phyloP scores from a whole-genome alignment of 148 eudicot species.

The Vaccinium vitisidaea region DNA sequence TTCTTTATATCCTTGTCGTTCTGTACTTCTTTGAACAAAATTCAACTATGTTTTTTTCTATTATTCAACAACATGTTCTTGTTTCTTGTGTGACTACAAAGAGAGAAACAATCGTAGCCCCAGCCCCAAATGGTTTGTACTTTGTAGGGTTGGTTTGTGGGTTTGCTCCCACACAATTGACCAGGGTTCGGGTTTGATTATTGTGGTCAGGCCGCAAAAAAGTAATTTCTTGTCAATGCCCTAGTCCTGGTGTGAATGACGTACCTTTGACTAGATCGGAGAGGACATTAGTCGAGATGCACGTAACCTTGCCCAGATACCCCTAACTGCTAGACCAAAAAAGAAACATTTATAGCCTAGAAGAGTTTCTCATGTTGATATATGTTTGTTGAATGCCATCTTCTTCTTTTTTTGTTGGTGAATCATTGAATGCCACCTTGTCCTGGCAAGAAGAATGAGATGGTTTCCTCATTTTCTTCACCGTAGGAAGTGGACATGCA shows the following conservation, averaged over 20 bases:
- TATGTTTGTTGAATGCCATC: neutral
- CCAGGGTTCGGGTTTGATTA: too few species aligned
- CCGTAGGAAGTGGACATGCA: neutral
- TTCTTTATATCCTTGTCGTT: neutral
- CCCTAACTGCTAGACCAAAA: too few species aligned
- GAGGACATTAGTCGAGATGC: too few species aligned
- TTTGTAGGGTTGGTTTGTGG: too few species aligned
- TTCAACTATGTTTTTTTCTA: neutral
- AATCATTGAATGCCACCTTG: neutral
- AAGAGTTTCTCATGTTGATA: neutral
- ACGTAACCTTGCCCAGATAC: too few species aligned
- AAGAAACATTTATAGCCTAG: neutral
- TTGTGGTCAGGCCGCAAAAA: too few species aligned
- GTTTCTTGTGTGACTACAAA: neutral
- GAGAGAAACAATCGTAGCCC: neutral
- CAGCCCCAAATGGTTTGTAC: too few species aligned
- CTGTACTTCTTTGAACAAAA: slow-evolving; percentile 4
- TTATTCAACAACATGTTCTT: neutral
- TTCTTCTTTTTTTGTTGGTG: too few species aligned
- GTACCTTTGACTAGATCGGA: too few species aligned
- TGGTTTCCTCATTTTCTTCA: neutral
- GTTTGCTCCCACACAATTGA: too few species aligned
- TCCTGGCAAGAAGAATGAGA: neutral
- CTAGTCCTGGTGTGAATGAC: too few species aligned
- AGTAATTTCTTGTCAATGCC: too few species aligned